Evolutionary conservation across 1,284 basidiomycete species (phyloP).

Genomic region (Austroboletus niveus): DNA sequence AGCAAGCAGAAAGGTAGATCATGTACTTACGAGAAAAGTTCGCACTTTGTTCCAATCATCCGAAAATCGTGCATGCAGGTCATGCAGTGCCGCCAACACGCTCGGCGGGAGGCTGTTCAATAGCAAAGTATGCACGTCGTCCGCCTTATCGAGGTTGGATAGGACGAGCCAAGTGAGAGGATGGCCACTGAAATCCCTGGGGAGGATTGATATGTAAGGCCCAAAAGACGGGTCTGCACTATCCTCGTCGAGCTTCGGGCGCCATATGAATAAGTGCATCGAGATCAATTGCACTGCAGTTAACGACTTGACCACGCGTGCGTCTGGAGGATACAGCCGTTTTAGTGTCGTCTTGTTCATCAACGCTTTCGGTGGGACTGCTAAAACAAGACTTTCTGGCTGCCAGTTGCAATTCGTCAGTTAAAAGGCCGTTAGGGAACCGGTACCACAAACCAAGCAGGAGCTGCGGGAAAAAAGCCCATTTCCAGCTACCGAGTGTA

Average conservation of each 20-base stretch:
- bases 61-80: slow-evolving; percentile 52
- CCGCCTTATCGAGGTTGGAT: slow-evolving; percentile 12
- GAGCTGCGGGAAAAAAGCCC: slow-evolving; percentile 61
- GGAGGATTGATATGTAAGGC: slow-evolving; percentile 74
- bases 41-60: slow-evolving; percentile 56
- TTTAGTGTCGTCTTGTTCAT: slow-evolving; percentile 68
- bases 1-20: neutral
- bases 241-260: slow-evolving; percentile 36
- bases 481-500: slow-evolving; percentile 49
- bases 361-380: slow-evolving; percentile 65
- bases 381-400: slow-evolving; percentile 59
- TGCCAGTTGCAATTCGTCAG: slow-evolving; percentile 23
- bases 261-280: slow-evolving; percentile 60
- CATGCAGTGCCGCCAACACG: slow-evolving; percentile 45
- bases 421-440: no score
- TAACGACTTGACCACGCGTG: slow-evolving; percentile 32
- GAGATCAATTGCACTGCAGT: slow-evolving; percentile 60
- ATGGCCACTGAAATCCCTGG: slow-evolving; percentile 66
- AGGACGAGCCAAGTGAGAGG: slow-evolving; percentile 70
- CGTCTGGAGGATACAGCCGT: slow-evolving; percentile 45
- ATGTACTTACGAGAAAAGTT: slow-evolving; percentile 45
- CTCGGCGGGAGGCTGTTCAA: slow-evolving; percentile 52
- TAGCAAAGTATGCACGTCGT: slow-evolving; percentile 27
- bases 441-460: slow-evolving; percentile 42
- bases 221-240: slow-evolving; percentile 64